Base-by-base conservation (phyloP, 164 flowering plant species). In the Tetrastigma voinierianum region DNA sequence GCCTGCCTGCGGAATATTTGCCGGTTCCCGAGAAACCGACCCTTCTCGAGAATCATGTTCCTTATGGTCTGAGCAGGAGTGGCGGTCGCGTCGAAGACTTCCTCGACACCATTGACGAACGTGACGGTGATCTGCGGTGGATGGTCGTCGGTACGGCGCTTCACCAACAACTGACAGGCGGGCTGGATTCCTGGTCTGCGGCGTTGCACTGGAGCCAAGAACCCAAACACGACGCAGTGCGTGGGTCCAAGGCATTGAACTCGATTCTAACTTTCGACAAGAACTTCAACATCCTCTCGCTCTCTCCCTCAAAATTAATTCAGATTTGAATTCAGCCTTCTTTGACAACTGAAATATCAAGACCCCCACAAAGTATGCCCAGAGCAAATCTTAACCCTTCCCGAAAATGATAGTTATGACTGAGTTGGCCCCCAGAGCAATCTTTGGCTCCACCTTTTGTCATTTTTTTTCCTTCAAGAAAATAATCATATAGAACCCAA, bases 101-200 rank as follows among this genome's bases (percentile, higher is more conserved):
- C 88, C 66, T 92, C 96, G 23, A 82, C 81, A 2, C 98, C 98
- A 44, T 86, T 95, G 64, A 88, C 96, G 71, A 89, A 95, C 15
- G 97, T 92, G 61, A 95, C 96, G 11, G 82, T 70, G 77, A 94
- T 94, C 82, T 86, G 82, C 0, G 98, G 97, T 5, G 97, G 93
- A 43, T 83, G 84, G 69, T 87, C 93, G 65, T 91, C 98, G 16
- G 96, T 90, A 12, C 95, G 86, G 45, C 96, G 89, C 83, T 90
- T 94, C 64, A 94, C 98, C 19, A 67, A 24, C 5, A 94, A 44
- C 72, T 86, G 89, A 66, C 98, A 91, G 0, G 81, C 73, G 1
- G 98, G 96, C 89, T 95, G 18, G 98, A 95, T 58, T 95, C 98
- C 70, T 83, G 87, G 11, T 97, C 96, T 89, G 60, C 86, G 83